A percentile compares a stretch with the other conserved stretches of the same genome.
Evolutionary conservation across 192 early-diverging fungal species (phyloP).

Genomic region (Paraglomus occultum): DNA sequence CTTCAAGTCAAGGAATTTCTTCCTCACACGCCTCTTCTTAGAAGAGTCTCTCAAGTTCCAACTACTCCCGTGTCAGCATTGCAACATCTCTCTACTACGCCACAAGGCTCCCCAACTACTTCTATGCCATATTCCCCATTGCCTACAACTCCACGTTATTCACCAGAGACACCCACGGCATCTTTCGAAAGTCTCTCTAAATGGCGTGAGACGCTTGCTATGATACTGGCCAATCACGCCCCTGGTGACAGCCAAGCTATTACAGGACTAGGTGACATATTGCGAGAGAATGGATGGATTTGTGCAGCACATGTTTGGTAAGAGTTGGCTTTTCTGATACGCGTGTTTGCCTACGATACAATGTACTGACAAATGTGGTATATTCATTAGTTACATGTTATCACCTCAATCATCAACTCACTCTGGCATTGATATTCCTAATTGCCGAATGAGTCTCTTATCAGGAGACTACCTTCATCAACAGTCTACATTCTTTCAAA

Average conservation of each 20-base stretch:
- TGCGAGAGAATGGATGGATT: slow-evolving; percentile 52
- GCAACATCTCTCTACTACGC: no score
- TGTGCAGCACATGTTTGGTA: slow-evolving; percentile 83
- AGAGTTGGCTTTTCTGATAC: slow-evolving; percentile 14
- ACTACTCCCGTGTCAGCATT: neutral
- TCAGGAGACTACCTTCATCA: slow-evolving; percentile 51
- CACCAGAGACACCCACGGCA: slow-evolving; percentile 25
- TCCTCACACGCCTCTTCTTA: slow-evolving; percentile 9
- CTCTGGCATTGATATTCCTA: slow-evolving; percentile 61
- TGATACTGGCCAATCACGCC: slow-evolving; percentile 86
- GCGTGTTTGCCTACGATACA: slow-evolving; percentile 13
- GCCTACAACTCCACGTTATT: neutral
- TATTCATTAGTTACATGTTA: slow-evolving; percentile 52
- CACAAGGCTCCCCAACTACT: neutral
- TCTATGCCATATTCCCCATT: slow-evolving; percentile 4
- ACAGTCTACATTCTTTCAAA: slow-evolving; percentile 47
- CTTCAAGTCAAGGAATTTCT: slow-evolving; percentile 35
- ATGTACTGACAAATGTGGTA: slow-evolving; percentile 2
- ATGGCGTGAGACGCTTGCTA: slow-evolving; percentile 74
- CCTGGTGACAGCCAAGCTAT: slow-evolving; percentile 69
- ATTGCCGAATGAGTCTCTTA: slow-evolving; percentile 67
- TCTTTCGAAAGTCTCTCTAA: slow-evolving; percentile 42
- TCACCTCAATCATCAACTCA: slow-evolving; percentile 60
- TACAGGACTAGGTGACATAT: slow-evolving; percentile 72
- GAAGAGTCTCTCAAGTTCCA: neutral